Percentiles rank a stretch among this genome's conserved stretches.
Evolutionary conservation across 2,329 filamentous ascomycete genomes (phyloP).

Genomic region (Trichoderma harzianum): DNA sequence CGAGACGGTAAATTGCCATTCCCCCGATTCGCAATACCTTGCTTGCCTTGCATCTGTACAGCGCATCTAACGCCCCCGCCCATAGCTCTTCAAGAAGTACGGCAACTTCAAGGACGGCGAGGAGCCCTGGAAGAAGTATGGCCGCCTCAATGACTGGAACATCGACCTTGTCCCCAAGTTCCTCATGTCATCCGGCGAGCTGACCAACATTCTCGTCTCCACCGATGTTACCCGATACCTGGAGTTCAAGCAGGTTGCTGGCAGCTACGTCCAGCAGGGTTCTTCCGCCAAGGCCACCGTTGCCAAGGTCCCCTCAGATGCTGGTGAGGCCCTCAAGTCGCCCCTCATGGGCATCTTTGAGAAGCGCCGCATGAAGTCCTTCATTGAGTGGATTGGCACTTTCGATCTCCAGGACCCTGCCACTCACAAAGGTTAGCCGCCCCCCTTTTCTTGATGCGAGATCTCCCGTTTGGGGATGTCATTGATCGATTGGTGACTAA

Average conservation of each 20-base stretch:
- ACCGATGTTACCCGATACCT: conserved; percentile 88
- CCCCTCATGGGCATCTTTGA: conserved; percentile 97
- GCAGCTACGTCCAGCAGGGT: conserved; percentile 94
- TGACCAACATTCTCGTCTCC: conserved; percentile 97
- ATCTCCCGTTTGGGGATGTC: background rate
- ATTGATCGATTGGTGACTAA: background rate
- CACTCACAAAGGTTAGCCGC: conserved; percentile 77
- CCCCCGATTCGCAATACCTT: background rate
- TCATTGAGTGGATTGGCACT: conserved; percentile 89
- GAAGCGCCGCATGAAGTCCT: conserved; percentile 94
- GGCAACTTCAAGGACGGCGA: conserved; percentile 74
- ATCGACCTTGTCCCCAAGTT: conserved; percentile 98
- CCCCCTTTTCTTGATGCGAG: background rate
- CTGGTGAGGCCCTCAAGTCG: conserved; percentile 83
- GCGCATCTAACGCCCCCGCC: conserved; percentile 21
- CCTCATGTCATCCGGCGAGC: conserved; percentile 95
- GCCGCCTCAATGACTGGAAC: conserved; percentile 97
- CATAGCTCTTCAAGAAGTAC: conserved; percentile 95
- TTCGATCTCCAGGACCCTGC: conserved; percentile 78
- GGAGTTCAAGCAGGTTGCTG: conserved; percentile 91
- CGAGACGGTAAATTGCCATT: conserved; percentile 64
- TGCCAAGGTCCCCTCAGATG: conserved; percentile 94
- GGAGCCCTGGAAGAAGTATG: conserved; percentile 98
- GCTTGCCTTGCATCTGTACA: background rate
- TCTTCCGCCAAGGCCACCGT: conserved; percentile 79